Base-by-base conservation (phyloP, 805 yeast genomes). In the Kazachstania taianensis region DNA sequence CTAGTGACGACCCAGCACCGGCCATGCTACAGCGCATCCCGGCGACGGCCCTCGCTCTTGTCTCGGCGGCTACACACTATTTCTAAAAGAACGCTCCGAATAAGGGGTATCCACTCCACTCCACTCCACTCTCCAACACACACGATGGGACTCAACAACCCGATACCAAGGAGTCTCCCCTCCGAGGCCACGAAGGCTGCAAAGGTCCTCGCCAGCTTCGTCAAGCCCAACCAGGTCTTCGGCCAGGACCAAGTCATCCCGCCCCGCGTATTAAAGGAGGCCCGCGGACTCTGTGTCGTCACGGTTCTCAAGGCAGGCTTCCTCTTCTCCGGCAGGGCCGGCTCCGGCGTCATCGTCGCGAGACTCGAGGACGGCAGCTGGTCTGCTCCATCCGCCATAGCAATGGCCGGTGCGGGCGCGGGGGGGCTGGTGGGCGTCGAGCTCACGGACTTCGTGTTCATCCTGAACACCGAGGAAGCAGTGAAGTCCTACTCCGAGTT, bases 371-470 rank as follows among this genome's bases (percentile, higher is more conserved):
- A 89, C 61, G 96, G 96, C 0, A 62, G 81, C 0, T 92, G 98
- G 98, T 86, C 96, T 10, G 94, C 96, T 2, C 98, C 98, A 1
- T 79, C 94, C 1, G 98, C 96, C 7, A 79, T 92, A 46, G 79
- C 77, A 32, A 81, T 96, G n/a, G 97, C 94, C 3, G 98, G 97
- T 47, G 97, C 96, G 2, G 98, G 98, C 50, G 96, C 92, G 3
- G 98, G 98, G 39, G 98, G 98, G 30, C 92, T 86, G 63, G 73
- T 92, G 48, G 98, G 98, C 26, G 92, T 95, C 7, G 98, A 92
- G 57, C 65, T 92, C 50, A 92, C 98, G 2, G 97, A 92, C 64
- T 92, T 92, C 56, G 96, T 92, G 16, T 92, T 92, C 57, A 87
- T 92, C 40, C 70, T 92, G 44, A 92, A 92, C 65, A 74, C 82